phyloP scores from a whole-genome alignment of 352 stramenopile species.

The Phytophthora chlamydospora region DNA sequence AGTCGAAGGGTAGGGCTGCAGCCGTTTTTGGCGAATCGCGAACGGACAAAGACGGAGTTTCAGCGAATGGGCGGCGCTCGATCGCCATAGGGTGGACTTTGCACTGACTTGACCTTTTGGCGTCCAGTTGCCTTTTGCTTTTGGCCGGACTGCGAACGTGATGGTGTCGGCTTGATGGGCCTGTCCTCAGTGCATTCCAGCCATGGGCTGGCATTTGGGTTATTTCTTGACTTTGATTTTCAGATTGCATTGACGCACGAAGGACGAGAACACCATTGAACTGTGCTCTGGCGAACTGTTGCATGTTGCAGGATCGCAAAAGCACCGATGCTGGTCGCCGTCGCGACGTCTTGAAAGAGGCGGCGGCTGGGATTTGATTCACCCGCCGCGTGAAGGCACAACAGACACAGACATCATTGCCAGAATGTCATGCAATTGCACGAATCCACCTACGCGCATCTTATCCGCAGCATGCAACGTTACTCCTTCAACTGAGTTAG shows the following conservation, averaged over 20 bases:
- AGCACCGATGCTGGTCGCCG: slow-evolving; percentile 5
- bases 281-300: not conserved
- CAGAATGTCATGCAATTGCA: slow-evolving; percentile 1
- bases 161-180: too few relatives aligned
- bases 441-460: too few relatives aligned
- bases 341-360: slow-evolving; percentile 24
- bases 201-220: not conserved
- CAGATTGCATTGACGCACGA: not conserved
- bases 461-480: too few relatives aligned
- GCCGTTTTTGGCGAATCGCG: slow-evolving; percentile 20
- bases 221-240: not conserved
- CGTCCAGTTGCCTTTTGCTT: slow-evolving; percentile 9
- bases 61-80: slow-evolving; percentile 6
- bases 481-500: too few relatives aligned
- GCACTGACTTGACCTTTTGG: slow-evolving; percentile 32
- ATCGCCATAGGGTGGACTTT: slow-evolving; percentile 24
- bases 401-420: too few relatives aligned
- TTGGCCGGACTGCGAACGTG: not conserved
- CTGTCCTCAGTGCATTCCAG: not conserved
- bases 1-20: slow-evolving; percentile 25
- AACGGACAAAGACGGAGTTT: not conserved
- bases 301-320: slow-evolving; percentile 21
- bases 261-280: slow-evolving; percentile 1
- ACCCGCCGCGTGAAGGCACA: too few relatives aligned
- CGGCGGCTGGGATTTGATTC: slow-evolving; percentile 20